Evolutionary conservation across 2,329 filamentous ascomycete genomes (phyloP), one percentile per base, ranked within the genome.

Genomic region (Colletotrichum sp.): DNA sequence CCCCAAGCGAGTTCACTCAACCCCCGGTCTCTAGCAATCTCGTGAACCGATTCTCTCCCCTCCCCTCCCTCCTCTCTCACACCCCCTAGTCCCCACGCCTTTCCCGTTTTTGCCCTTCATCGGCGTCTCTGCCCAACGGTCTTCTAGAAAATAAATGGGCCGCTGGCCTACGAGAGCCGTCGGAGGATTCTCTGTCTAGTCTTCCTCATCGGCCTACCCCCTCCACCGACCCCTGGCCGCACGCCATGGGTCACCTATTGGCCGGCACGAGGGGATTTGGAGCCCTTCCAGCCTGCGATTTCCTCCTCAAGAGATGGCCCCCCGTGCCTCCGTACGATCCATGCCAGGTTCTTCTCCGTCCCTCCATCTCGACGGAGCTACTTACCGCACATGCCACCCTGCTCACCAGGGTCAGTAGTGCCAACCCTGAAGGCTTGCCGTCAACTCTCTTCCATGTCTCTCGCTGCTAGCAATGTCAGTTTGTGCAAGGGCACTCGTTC

Each of bases 121-220:
- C 82, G 83, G 82, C 83, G 83, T 81, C 81, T 85, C 84, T 85
- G 81, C 82, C 86, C 85, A 88, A 88, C 86, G 85, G 85, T 83
- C 83, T 85, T 87, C 83, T 85, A 85, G 83, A 86, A 85, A 75
- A 85, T 84, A 83, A 85, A 85, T 84, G 86, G 87, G 84, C 81
- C 87, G 79, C 75, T 80, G 78, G 78, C 80, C 80, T 80, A 80
- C 82, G 79, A 84, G 82, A 82, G 80, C 79, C 79, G 79, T 87
- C 86, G 86, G 86, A 88, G 85, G 84, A 85, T 88, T 88, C 84
- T 85, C 83, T 82, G 82, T 84, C 84, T 84, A 84, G 86, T 86
- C 84, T 85, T 81, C 82, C 81, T 80, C 81, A 83, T 84, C 81
- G 84, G 83, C 69, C 39, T 62, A 63, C 73, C 18, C 65, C 75